Evolutionary conservation across 2,329 filamentous ascomycete genomes (phyloP).

Genomic region (Diaporthe sp.): DNA sequence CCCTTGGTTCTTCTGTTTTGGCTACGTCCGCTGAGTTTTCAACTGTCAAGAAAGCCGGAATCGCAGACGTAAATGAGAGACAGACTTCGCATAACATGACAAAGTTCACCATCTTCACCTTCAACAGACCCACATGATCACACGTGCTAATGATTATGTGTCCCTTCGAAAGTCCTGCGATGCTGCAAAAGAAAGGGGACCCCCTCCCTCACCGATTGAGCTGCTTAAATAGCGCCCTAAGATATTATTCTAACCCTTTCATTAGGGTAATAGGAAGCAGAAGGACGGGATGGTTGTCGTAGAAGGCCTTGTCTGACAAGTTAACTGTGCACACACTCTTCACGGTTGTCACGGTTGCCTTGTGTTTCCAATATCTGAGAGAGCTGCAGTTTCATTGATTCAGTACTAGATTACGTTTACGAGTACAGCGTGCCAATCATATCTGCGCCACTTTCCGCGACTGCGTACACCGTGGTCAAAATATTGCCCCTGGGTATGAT

Average conservation of each 20-base stretch:
- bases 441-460: slow-evolving; percentile 51
- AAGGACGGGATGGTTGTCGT: too few species aligned
- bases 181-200: too few species aligned
- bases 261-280: too few species aligned
- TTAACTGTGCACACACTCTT: not conserved
- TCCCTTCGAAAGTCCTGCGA: too few species aligned
- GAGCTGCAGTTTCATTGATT: not conserved
- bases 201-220: too few species aligned
- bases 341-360: not conserved
- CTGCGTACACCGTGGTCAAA: slow-evolving; percentile 41
- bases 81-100: too few species aligned
- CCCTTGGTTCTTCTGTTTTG: too few species aligned
- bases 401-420: not conserved
- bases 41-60: too few species aligned
- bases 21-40: not conserved
- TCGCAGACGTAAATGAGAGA: not conserved
- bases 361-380: not conserved
- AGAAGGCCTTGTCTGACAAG: not conserved
- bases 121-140: not conserved
- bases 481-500: slow-evolving; percentile 53
- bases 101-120: not conserved
- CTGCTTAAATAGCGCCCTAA: too few species aligned
- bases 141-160: not conserved
- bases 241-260: too few species aligned
- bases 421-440: slow-evolving; percentile 2